These are phyloP conservation scores for Monosporascus sp. DNA, from an alignment of 2,329 filamentous ascomycete genomes.

Conservation along the genomic window DNA sequence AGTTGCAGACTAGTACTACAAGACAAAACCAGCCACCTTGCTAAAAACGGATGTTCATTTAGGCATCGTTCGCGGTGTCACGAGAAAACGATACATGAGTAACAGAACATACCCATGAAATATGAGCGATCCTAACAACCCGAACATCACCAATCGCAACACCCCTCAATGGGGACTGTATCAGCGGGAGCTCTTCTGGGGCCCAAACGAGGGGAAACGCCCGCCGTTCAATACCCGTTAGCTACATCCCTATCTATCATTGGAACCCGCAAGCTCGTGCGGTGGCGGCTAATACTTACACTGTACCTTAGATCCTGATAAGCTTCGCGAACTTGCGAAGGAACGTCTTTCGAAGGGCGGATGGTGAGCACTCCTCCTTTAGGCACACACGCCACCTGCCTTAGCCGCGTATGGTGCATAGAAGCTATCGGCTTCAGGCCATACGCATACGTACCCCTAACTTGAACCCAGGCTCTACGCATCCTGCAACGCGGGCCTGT, in stretches of 20 bases:
- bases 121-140: slow-evolving; percentile 23
- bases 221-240: slow-evolving; percentile 20
- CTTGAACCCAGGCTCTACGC: slow-evolving; percentile 39
- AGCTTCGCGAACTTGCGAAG: slow-evolving; percentile 53
- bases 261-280: not conserved
- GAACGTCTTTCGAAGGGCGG: slow-evolving; percentile 51
- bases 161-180: slow-evolving; percentile 23
- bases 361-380: slow-evolving; percentile 32
- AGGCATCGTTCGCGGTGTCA: too few species aligned
- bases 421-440: too few species aligned
- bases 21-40: too few species aligned
- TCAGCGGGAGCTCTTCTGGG: slow-evolving; percentile 22
- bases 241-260: not conserved
- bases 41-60: too few species aligned
- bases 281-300: not conserved
- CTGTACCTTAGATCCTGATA: slow-evolving; percentile 41
- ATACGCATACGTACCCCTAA: not conserved
- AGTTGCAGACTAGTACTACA: too few species aligned
- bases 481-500: slow-evolving; percentile 51
- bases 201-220: slow-evolving; percentile 20
- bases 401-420: too few species aligned
- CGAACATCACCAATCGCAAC: slow-evolving; percentile 16
- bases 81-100: not conserved
- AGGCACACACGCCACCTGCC: too few species aligned
- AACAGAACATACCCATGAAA: not conserved